phyloP scores from a whole-genome alignment of 139 green algal genomes.

The Spirogloea muscicola region DNA sequence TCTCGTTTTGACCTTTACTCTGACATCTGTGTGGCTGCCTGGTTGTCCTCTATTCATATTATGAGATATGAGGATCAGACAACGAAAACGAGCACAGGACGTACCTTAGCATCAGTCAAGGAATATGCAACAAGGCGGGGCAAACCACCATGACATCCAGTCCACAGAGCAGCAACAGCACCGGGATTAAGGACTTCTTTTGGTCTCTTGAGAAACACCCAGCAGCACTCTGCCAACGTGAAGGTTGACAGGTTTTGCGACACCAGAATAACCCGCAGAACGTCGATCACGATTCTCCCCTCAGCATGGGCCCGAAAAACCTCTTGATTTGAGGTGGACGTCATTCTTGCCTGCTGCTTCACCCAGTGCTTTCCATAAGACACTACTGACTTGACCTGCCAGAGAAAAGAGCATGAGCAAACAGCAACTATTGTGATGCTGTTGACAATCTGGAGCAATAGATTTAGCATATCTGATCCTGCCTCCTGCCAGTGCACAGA shows the following conservation, averaged over 20 bases:
- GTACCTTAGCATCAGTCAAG: neutral
- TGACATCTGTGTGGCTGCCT: no score
- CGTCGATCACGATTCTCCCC: constrained; percentile 63
- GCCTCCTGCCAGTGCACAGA: no score
- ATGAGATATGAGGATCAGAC: no score
- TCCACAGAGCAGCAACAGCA: constrained; percentile 10
- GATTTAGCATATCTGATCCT: no score
- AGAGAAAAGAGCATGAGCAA: no score
- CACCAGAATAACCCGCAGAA: constrained; percentile 66
- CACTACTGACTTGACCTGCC: constrained; percentile 11
- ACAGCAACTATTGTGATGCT: no score
- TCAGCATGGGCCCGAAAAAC: constrained; percentile 45
- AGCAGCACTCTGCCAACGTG: constrained; percentile 32
- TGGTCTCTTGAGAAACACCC: constrained; percentile 13
- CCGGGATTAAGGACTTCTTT: constrained; percentile 27
- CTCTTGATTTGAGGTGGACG: constrained; percentile 38
- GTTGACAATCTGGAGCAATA: no score
- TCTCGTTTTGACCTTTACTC: no score
- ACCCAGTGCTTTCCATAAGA: constrained; percentile 33
- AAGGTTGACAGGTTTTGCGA: constrained; percentile 64
- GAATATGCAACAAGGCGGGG: constrained; percentile 15
- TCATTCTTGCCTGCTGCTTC: constrained; percentile 32
- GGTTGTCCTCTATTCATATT: no score
- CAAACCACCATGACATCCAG: neutral
- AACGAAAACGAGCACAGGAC: no score